Base-by-base conservation (phyloP, 257 asterid species). In the Handroanthus guayacan region DNA sequence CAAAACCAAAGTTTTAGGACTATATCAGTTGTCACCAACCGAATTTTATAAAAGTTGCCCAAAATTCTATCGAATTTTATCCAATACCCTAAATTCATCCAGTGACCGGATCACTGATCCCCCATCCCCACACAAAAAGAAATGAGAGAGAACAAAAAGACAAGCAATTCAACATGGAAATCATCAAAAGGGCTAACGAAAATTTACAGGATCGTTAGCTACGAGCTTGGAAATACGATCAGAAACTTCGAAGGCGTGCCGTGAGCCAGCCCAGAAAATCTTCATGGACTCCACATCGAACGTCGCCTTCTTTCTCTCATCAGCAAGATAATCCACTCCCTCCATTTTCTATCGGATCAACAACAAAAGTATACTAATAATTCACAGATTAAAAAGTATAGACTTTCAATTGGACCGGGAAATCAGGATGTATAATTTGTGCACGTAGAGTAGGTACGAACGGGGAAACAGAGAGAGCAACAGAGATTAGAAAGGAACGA, bases 191-290 rank as follows among this genome's bases (percentile, higher is more conserved):
- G 51, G 2, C 16, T 3, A 31, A 37, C 63, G 8, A 37, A 61
- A 16, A 72, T 5, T 76, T 86, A 95, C 99, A 67, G 98, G 99
- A 87, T 95, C 98, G 75, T 79, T 74, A 14, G 97, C 97, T 16
- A 95, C 99, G 67, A 95, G 98, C 89, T 92, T 93, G 57, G 99
- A 82, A 57, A 95, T 93, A 31, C 99, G 99, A 86, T 95, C 97
- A 14, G 97, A 84, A 38, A 93, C 80, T 79, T 93, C 85, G 44
- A 92, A 81, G 72, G 74, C 72, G 44, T 77, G 89, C n/a, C 82
- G 88, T 25, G 99, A 95, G 44, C 99, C 99, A 31, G 97, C 98
- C 99, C 99, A 95, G 2, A 93, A 92, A 71, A 95, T 72, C 90
- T 95, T 95, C 99, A 95, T 91, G 50, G 82, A 89, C 44, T 87